Conservation (phyloP, 2,329 filamentous ascomycete genomes). For the Cladosporium austrohemisphaericum region DNA sequence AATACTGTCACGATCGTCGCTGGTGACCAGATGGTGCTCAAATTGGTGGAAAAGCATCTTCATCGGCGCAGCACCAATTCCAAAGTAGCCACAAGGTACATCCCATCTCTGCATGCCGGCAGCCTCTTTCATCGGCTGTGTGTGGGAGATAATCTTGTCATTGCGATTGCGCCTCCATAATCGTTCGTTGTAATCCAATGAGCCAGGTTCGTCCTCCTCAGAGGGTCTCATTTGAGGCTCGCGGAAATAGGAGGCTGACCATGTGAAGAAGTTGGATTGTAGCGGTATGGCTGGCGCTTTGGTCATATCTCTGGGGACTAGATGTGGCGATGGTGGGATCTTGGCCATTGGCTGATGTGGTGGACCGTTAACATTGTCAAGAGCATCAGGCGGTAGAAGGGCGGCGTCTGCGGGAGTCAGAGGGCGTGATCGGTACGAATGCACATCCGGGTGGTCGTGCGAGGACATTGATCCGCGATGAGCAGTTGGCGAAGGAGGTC, state of each 20-base stretch:
- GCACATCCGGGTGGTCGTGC: conserved; percentile 15
- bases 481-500: conserved; percentile 26
- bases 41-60: conserved; percentile 98
- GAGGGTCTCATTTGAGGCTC: conserved; percentile 97
- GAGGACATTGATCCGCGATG: conserved; percentile 24
- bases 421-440: conserved; percentile 42
- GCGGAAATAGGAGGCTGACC: conserved; percentile 95
- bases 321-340: conserved; percentile 76
- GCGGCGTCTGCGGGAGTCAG: conserved; percentile 32
- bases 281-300: conserved; percentile 67
- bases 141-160: conserved; percentile 85
- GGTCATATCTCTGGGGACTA: conserved; percentile 58
- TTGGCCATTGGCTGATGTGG: conserved; percentile 67
- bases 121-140: conserved; percentile 86
- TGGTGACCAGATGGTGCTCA: conserved; percentile 89
- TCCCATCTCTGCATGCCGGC: conserved; percentile 86
- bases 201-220: conserved; percentile 93
- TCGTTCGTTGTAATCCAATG: conserved; percentile 91
- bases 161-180: conserved; percentile 91
- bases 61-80: conserved; percentile 82
- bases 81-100: conserved; percentile 74
- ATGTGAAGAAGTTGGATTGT: conserved; percentile 80
- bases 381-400: conserved; percentile 65
- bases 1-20: conserved; percentile 87
- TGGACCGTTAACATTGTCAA: conserved; percentile 50